Conservation (phyloP, 495 filamentous ascomycete genomes). For the Hypoxylon rickii region DNA sequence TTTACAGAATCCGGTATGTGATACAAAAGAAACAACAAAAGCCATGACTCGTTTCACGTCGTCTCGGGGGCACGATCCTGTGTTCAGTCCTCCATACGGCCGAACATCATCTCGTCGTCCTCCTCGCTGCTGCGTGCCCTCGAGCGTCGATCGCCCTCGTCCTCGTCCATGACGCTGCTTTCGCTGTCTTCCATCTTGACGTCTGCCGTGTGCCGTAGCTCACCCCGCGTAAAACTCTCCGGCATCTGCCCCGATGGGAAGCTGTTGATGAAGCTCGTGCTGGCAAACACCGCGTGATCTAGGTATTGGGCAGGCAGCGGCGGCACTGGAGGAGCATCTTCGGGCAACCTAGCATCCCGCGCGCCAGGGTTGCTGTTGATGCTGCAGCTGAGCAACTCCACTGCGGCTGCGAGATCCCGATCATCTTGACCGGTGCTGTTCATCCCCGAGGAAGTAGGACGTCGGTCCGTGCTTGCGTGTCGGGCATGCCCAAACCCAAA, state of each 20-base stretch:
- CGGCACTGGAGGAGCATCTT: constrained; percentile 85
- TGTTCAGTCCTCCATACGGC: constrained; percentile 86
- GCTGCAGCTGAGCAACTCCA: constrained; percentile 87
- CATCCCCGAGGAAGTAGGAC: constrained; percentile 64
- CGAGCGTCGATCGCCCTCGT: constrained; percentile 71
- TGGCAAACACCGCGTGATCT: constrained; percentile 54
- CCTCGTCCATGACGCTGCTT: constrained; percentile 73
- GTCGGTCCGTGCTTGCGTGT: constrained; percentile 57
- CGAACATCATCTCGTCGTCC: constrained; percentile 89
- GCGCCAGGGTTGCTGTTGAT: constrained; percentile 73
- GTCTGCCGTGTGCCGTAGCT: constrained; percentile 51
- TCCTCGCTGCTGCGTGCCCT: constrained; percentile 79
- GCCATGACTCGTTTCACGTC: constrained; percentile 36
- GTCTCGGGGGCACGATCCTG: constrained; percentile 12
- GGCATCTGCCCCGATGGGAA: constrained; percentile 55
- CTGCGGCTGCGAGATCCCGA: constrained; percentile 83
- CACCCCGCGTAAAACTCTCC: constrained; percentile 55
- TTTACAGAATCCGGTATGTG: constrained; percentile 51
- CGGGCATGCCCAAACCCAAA: constrained; percentile 62
- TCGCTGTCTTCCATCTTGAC: constrained; percentile 72
- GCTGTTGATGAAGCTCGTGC: constrained; percentile 56
- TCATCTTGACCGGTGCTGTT: constrained; percentile 72
- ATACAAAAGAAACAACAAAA: constrained; percentile 49
- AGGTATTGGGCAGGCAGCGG: constrained; percentile 75
- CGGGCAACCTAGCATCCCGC: constrained; percentile 68